Conservation (phyloP, 169 alveolate species). For the Plasmodium ovale region DNA sequence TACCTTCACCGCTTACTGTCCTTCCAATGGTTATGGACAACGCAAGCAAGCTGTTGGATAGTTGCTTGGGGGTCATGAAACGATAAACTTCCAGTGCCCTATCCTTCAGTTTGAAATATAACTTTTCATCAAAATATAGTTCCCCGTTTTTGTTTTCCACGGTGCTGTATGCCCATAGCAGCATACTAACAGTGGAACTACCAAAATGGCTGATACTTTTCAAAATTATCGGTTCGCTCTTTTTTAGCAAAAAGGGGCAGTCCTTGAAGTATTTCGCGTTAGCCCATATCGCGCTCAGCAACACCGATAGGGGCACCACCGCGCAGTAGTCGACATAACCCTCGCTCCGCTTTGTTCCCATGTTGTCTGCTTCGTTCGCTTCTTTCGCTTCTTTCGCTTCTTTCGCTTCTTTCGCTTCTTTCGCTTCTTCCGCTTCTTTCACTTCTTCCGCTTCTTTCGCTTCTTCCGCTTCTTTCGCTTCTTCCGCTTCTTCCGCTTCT, state of each 20-base stretch:
- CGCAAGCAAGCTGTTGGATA: slow-evolving; percentile 65
- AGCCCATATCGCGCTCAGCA: slow-evolving; percentile 62
- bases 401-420: neutral
- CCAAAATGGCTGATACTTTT: slow-evolving; percentile 36
- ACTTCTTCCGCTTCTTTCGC: neutral
- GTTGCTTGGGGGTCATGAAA: slow-evolving; percentile 60
- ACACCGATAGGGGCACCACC: slow-evolving; percentile 34
- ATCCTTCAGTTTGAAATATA: slow-evolving; percentile 49
- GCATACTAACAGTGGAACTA: slow-evolving; percentile 67
- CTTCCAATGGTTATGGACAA: slow-evolving; percentile 58
- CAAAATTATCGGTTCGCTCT: slow-evolving; percentile 36
- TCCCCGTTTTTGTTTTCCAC: slow-evolving; percentile 50
- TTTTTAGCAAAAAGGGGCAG: slow-evolving; percentile 43
- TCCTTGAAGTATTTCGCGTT: slow-evolving; percentile 73
- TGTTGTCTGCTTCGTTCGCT: too few species aligned
- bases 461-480: neutral
- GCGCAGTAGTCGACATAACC: neutral
- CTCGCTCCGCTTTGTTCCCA: neutral
- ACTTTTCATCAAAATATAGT: slow-evolving; percentile 17
- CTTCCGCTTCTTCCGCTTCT: too few species aligned
- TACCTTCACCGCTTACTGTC: slow-evolving; percentile 19
- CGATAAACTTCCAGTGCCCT: slow-evolving; percentile 36
- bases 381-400: neutral
- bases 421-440: neutral
- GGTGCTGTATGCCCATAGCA: slow-evolving; percentile 68